These are phyloP conservation scores for Polychaeton citri DNA, from an alignment of 2,329 filamentous ascomycete species.

Conservation along the genomic window DNA sequence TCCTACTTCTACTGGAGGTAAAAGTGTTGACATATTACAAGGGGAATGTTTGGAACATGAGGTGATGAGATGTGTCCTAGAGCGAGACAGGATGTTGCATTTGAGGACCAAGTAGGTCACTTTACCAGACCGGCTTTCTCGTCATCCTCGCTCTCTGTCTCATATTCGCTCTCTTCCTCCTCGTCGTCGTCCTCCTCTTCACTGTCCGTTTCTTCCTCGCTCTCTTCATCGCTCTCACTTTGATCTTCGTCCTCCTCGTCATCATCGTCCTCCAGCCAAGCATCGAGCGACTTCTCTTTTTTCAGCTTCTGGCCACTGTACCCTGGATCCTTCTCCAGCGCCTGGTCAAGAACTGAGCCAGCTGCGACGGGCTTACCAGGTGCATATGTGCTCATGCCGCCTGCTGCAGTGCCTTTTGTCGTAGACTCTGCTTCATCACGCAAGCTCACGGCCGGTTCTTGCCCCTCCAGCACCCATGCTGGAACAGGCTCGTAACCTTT, in stretches of 20 bases:
- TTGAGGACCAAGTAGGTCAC: too few species aligned
- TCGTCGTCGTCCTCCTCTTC: constrained; percentile 32
- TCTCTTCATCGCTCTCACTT: constrained; percentile 38
- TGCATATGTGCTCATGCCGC: constrained; percentile 31
- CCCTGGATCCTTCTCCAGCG: constrained; percentile 28
- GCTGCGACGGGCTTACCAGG: constrained; percentile 37
- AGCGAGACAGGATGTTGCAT: too few species aligned
- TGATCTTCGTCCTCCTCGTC: constrained; percentile 43
- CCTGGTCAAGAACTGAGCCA: constrained; percentile 39
- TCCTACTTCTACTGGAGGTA: too few species aligned
- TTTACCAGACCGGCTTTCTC: constrained; percentile 26
- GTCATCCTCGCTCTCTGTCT: constrained; percentile 24
- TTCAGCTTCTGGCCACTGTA: constrained; percentile 21
- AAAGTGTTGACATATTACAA: too few species aligned
- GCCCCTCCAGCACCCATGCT: constrained; percentile 67
- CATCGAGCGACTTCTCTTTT: constrained; percentile 72
- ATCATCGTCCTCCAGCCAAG: constrained; percentile 73
- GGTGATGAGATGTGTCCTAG: too few species aligned
- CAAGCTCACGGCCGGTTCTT: constrained; percentile 64
- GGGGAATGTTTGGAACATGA: too few species aligned
- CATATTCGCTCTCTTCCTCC: constrained; percentile 32
- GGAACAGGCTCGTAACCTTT: constrained; percentile 69
- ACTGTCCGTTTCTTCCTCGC: constrained; percentile 38
- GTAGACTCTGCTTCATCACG: constrained; percentile 44
- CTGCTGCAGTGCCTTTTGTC: constrained; percentile 24